Conservation (phyloP, 305 asterid species). For the Solanum aculeatissimum region DNA sequence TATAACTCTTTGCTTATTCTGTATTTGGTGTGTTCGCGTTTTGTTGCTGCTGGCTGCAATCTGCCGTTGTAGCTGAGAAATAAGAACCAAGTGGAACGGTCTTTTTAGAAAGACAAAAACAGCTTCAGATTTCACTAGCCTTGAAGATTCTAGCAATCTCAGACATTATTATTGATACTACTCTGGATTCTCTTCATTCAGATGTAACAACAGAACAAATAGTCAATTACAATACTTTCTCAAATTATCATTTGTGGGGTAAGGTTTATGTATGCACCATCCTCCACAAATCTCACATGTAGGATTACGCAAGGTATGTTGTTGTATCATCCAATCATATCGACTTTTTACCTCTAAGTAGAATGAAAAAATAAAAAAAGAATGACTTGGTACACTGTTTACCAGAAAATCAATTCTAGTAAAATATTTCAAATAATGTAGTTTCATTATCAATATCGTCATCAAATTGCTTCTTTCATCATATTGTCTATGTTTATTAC, state of each 20-base stretch:
- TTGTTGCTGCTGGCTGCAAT: background rate
- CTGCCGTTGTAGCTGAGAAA: no score
- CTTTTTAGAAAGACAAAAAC: no score
- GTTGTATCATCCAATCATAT: background rate
- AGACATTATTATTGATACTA: background rate
- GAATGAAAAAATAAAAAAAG: background rate
- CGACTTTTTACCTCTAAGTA: background rate
- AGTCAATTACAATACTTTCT: background rate
- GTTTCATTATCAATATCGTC: background rate
- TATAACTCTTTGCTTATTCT: background rate
- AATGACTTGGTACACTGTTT: background rate
- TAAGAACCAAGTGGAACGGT: background rate
- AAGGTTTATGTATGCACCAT: background rate
- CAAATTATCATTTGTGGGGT: background rate
- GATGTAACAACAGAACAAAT: background rate
- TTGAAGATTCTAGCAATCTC: background rate
- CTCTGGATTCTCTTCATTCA: background rate
- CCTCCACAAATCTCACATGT: background rate
- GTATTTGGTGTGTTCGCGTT: background rate
- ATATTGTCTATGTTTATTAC: background rate
- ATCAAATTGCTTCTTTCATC: background rate
- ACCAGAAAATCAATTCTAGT: background rate
- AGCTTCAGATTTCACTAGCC: background rate
- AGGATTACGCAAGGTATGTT: background rate
- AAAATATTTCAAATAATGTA: background rate